Conservation (phyloP, 495 filamentous ascomycete species). For the Rhypophila decipiens region DNA sequence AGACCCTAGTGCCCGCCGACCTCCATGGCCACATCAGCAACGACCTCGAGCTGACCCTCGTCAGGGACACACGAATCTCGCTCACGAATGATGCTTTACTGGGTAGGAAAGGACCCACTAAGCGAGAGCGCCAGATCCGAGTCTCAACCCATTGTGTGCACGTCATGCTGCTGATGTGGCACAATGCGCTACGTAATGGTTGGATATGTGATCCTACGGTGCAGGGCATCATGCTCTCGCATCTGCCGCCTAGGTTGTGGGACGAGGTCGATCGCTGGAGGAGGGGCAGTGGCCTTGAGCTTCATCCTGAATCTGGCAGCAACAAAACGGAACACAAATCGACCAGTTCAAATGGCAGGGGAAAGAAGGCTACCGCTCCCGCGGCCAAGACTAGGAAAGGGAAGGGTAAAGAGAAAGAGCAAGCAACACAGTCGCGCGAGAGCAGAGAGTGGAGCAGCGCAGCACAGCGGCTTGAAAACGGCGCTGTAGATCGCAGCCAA, state of each 20-base stretch:
- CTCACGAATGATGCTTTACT: slow-evolving; percentile 52
- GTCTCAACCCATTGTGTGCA: slow-evolving; percentile 78
- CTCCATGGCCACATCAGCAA: slow-evolving; percentile 26
- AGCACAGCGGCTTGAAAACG: slow-evolving; percentile 62
- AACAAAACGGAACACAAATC: neutral
- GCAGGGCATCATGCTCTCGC: slow-evolving; percentile 68
- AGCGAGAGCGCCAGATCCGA: slow-evolving; percentile 72
- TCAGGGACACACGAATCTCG: slow-evolving; percentile 48
- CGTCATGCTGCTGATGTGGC: slow-evolving; percentile 80
- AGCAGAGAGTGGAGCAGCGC: slow-evolving; percentile 72
- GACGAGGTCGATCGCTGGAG: slow-evolving; percentile 74
- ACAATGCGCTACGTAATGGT: slow-evolving; percentile 78
- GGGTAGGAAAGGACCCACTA: slow-evolving; percentile 80
- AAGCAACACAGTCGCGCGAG: no score
- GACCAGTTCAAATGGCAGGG: slow-evolving; percentile 12
- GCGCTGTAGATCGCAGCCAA: slow-evolving; percentile 61
- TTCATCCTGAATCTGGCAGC: no score
- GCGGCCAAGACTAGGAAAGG: no score
- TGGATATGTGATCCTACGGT: slow-evolving; percentile 78
- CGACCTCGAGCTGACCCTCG: slow-evolving; percentile 73
- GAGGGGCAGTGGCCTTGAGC: slow-evolving; percentile 55
- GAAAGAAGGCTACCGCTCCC: no score
- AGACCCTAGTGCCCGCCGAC: slow-evolving; percentile 12
- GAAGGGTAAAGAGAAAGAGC: neutral
- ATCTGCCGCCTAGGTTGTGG: slow-evolving; percentile 57